These are phyloP conservation scores for Pontederia paniculata DNA, from an alignment of 176 grass and related monocot species.

Conservation along the genomic window DNA sequence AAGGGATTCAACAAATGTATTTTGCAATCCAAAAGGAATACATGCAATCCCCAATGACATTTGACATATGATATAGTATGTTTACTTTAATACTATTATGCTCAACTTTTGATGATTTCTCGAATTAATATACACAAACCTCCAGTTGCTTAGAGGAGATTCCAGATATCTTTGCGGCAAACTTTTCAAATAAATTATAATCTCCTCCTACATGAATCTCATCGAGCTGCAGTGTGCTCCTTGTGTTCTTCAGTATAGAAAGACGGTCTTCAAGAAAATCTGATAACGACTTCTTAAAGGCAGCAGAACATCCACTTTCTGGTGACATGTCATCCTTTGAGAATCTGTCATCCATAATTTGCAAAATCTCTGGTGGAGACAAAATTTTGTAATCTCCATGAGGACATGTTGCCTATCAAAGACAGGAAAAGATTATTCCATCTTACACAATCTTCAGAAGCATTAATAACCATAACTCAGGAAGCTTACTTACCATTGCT, in stretches of 20 bases:
- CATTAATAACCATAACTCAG: neutral
- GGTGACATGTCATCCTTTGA: slow-evolving; percentile 32
- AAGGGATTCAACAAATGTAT: too few relatives aligned
- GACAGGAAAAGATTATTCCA: neutral
- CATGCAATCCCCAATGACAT: too few relatives aligned
- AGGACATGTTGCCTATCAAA: slow-evolving; percentile 74
- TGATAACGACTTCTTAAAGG: slow-evolving; percentile 45
- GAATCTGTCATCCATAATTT: slow-evolving; percentile 47
- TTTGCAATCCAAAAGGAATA: too few relatives aligned
- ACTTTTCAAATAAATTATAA: slow-evolving; percentile 30
- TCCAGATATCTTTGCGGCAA: slow-evolving; percentile 86
- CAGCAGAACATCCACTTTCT: slow-evolving; percentile 49
- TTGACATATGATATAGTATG: too few relatives aligned
- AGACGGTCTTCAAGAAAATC: slow-evolving; percentile 51
- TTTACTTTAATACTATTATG: too few relatives aligned
- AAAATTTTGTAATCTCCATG: slow-evolving; percentile 37
- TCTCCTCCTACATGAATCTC: slow-evolving; percentile 30
- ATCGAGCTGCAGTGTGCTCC: slow-evolving; percentile 48
- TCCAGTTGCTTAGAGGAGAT: slow-evolving; percentile 80
- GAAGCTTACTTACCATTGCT: slow-evolving; percentile 63
- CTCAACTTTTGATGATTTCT: too few relatives aligned
- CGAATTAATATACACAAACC: slow-evolving; percentile 27
- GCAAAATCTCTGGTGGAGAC: slow-evolving; percentile 41
- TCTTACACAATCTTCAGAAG: too few relatives aligned
- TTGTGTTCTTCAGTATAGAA: slow-evolving; percentile 36